Conservation (phyloP, 1,284 basidiomycete species). For the Heterobasidion irregulare region DNA sequence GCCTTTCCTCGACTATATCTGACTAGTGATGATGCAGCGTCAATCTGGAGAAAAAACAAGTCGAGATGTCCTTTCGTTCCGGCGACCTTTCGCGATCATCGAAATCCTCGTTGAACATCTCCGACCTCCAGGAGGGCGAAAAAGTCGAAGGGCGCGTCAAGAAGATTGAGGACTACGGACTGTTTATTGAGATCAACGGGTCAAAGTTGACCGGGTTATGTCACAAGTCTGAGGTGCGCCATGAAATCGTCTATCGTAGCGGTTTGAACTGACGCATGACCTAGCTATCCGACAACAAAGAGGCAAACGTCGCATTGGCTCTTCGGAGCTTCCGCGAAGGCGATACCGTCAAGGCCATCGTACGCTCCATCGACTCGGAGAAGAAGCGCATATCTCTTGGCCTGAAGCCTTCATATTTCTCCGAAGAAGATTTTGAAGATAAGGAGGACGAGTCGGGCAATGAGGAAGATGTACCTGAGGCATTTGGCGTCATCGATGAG, state of each 20-base stretch:
- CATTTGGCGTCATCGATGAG: conserved; percentile 20
- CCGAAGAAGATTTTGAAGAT: conserved; percentile 39
- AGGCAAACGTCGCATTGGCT: conserved; percentile 70
- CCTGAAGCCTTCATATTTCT: conserved; percentile 86
- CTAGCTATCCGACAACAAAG: conserved; percentile 79
- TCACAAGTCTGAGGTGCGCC: conserved; percentile 80
- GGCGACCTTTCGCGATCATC: conserved; percentile 38
- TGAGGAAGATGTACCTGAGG: conserved; percentile 21
- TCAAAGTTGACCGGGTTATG: conserved; percentile 86
- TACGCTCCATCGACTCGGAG: conserved; percentile 64
- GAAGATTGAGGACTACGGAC: conserved; percentile 80
- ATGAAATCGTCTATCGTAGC: neutral
- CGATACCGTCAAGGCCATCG: conserved; percentile 77
- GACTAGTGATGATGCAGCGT: conserved; percentile 37
- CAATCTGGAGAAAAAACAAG: conserved; percentile 60
- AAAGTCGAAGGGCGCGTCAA: conserved; percentile 72
- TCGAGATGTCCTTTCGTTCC: conserved; percentile 84
- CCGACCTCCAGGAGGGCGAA: conserved; percentile 66
- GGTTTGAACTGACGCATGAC: neutral
- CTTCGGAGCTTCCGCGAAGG: conserved; percentile 81
- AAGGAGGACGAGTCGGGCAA: conserved; percentile 23
- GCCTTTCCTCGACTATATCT: conserved; percentile 6
- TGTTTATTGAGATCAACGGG: conserved; percentile 85
- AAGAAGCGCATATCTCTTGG: conserved; percentile 83
- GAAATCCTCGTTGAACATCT: conserved; percentile 34